Evolutionary conservation across 2,329 filamentous ascomycete species (phyloP).

Genomic region (Cladosporium sp.): DNA sequence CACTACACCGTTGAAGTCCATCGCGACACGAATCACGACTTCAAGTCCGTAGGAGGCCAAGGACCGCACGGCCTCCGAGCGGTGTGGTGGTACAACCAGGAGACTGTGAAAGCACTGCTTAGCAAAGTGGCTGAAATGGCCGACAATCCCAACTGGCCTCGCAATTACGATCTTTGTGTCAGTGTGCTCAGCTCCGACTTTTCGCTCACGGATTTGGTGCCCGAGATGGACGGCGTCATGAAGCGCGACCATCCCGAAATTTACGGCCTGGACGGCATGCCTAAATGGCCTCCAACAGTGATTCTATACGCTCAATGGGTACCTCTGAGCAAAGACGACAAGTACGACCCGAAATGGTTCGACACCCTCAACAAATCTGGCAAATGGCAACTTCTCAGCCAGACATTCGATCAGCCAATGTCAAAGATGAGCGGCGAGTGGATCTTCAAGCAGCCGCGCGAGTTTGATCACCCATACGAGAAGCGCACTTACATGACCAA

Average conservation of each 20-base stretch:
- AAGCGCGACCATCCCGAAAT: conserved; percentile 35
- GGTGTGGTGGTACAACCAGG: conserved; percentile 38
- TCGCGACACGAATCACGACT: conserved; percentile 34
- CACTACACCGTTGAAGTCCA: conserved; percentile 36
- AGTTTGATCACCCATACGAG: conserved; percentile 47
- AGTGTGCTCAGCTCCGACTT: conserved; percentile 43
- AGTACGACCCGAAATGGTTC: conserved; percentile 36
- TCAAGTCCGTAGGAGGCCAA: conserved; percentile 12
- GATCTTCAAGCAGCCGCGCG: conserved; percentile 44
- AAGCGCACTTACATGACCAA: conserved; percentile 45
- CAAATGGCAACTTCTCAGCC: conserved; percentile 26
- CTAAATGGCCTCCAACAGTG: conserved; percentile 38
- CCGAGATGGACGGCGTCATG: conserved; percentile 35
- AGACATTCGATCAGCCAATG: conserved; percentile 37
- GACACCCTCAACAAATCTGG: conserved; percentile 33
- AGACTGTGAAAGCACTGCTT: conserved; percentile 37
- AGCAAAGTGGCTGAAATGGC: conserved; percentile 42
- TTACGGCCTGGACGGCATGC: conserved; percentile 34
- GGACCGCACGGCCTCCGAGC: conserved; percentile 42
- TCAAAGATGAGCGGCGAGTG: conserved; percentile 42
- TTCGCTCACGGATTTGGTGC: conserved; percentile 34
- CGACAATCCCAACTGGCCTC: conserved; percentile 40
- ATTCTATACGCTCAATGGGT: conserved; percentile 49
- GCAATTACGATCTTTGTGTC: conserved; percentile 46
- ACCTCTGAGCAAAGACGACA: conserved; percentile 34